Percentiles rank a stretch among this genome's conserved stretches.
Conservation (phyloP, 257 asterid genomes). For the Nicotiana otophora region DNA sequence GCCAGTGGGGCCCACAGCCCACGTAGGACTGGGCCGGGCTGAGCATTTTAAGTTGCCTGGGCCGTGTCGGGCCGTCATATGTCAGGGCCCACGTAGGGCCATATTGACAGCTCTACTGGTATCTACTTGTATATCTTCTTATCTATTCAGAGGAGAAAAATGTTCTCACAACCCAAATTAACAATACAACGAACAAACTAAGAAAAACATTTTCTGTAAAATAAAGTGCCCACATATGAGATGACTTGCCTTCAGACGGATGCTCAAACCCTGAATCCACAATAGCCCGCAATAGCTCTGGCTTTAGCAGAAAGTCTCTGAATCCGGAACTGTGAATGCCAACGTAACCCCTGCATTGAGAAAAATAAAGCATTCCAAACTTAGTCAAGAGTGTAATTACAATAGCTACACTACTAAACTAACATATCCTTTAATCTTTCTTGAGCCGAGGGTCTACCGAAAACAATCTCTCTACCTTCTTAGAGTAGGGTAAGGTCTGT, state of each 20-base stretch:
- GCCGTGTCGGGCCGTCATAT: too few relatives aligned
- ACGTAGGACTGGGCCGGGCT: too few relatives aligned
- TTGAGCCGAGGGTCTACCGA: too few relatives aligned
- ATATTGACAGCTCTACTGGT: background rate
- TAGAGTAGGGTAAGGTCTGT: too few relatives aligned
- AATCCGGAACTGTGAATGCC: conserved; percentile 49
- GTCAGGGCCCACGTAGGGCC: too few relatives aligned
- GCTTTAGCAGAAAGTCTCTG: conserved; percentile 46
- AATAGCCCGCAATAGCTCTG: conserved; percentile 43
- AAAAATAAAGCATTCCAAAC: background rate
- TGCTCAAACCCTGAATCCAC: conserved; percentile 51
- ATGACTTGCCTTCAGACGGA: conserved; percentile 31
- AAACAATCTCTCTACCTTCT: too few relatives aligned
- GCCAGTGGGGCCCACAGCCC: too few relatives aligned
- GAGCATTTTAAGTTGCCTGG: too few relatives aligned
- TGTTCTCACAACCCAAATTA: background rate
- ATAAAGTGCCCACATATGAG: background rate
- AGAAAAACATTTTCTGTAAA: background rate
- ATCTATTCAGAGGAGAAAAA: background rate
- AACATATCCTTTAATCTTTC: too few relatives aligned
- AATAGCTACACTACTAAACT: background rate
- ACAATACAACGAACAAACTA: background rate
- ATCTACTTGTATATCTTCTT: background rate
- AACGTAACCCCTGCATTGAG: conserved; percentile 32
- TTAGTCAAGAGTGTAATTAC: background rate